These are phyloP conservation scores for Trichothecium sympodiale DNA, from an alignment of 2,329 filamentous ascomycete species.

Conservation along the genomic window DNA sequence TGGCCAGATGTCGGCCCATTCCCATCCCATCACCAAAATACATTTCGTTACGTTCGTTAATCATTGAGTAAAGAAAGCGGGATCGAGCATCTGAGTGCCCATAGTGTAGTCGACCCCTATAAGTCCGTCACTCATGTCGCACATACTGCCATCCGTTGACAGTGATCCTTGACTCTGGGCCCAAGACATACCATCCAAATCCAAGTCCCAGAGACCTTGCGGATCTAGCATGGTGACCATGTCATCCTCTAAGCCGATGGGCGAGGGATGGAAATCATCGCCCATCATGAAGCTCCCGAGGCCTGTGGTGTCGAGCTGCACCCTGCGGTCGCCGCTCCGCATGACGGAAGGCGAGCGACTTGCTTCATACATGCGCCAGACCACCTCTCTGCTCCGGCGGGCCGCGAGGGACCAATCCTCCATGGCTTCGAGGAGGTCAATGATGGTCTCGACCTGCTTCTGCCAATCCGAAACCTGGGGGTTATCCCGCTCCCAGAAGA, in stretches of 20 bases:
- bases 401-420: constrained; percentile 55
- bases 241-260: constrained; percentile 39
- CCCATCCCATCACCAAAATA: too few relatives aligned
- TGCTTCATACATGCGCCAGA: constrained; percentile 53
- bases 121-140: constrained; percentile 20
- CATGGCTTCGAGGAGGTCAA: constrained; percentile 52
- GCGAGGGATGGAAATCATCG: constrained; percentile 36
- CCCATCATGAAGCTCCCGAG: constrained; percentile 20
- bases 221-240: constrained; percentile 44
- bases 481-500: constrained; percentile 56
- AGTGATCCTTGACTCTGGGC: constrained; percentile 14
- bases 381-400: constrained; percentile 50
- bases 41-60: too few relatives aligned
- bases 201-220: constrained; percentile 43
- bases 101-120: constrained; percentile 26
- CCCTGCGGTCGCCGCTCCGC: background rate
- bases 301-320: constrained; percentile 11
- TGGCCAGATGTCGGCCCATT: too few relatives aligned
- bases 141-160: constrained; percentile 10
- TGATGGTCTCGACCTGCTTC: constrained; percentile 45
- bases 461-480: constrained; percentile 40
- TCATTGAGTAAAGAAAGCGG: constrained; percentile 29
- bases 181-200: constrained; percentile 47
- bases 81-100: constrained; percentile 25
- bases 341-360: constrained; percentile 20